Evolutionary conservation across 1,284 basidiomycete species (phyloP).

Genomic region (Microbotryum lychnidis-dioicae): DNA sequence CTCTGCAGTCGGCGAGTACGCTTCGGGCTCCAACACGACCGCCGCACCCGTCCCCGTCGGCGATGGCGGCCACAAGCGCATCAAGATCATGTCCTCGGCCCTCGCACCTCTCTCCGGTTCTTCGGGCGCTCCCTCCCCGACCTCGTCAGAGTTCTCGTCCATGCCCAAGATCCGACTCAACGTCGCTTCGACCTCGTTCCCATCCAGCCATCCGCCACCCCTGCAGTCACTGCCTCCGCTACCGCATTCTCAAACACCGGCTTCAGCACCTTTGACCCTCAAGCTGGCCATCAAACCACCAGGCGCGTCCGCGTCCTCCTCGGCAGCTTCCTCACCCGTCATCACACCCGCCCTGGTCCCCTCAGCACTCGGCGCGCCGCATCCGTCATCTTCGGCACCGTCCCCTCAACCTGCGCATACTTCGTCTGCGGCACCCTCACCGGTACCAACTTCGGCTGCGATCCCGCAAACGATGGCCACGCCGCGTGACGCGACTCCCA

Average conservation of each 20-base stretch:
- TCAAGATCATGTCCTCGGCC: conserved; percentile 1
- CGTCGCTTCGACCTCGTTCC: conserved; percentile 1
- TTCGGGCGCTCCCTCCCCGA: too few relatives aligned
- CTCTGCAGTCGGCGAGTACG: too few relatives aligned
- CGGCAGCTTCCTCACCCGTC: too few relatives aligned
- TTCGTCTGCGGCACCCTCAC: not conserved
- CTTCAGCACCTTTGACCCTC: too few relatives aligned
- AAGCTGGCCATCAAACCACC: too few relatives aligned
- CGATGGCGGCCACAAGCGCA: not conserved
- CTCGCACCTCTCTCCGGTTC: conserved; percentile 1
- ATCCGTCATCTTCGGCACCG: not conserved
- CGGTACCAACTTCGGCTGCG: not conserved
- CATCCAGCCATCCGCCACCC: not conserved
- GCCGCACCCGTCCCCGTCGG: too few relatives aligned
- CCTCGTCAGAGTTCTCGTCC: too few relatives aligned
- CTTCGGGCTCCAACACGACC: too few relatives aligned
- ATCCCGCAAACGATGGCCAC: too few relatives aligned
- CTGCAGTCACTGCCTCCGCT: not conserved
- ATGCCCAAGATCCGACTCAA: not conserved
- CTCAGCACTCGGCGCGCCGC: conserved; percentile 5
- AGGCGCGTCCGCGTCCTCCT: too few relatives aligned
- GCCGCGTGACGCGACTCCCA: too few relatives aligned
- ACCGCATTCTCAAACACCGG: conserved; percentile 3
- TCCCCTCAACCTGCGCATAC: too few relatives aligned
- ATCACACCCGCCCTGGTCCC: not conserved